phyloP scores from a whole-genome alignment of 306 rosid genomes.

The Canavalia ensiformis region DNA sequence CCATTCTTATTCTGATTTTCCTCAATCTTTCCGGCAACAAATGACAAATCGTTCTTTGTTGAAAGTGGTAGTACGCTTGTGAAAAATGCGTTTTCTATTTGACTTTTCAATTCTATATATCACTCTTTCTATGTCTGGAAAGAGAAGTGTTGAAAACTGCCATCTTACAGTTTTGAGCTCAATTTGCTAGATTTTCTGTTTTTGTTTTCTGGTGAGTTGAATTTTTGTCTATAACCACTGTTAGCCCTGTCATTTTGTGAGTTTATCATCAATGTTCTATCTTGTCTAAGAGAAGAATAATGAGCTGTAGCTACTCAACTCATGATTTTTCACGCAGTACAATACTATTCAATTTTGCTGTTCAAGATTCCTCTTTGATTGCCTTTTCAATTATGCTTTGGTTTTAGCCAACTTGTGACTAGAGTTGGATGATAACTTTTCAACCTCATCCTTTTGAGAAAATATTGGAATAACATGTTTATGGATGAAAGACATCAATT shows the following conservation, averaged over 20 bases:
- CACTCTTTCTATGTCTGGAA: neutral
- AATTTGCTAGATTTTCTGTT: neutral
- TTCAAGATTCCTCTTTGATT: neutral
- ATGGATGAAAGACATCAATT: neutral
- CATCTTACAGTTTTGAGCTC: neutral
- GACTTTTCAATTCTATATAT: constrained; percentile 16
- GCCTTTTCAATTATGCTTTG: constrained; percentile 1
- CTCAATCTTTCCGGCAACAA: neutral
- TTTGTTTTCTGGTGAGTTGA: constrained; percentile 23
- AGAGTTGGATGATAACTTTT: constrained; percentile 14
- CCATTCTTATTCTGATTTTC: neutral
- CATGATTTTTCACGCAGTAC: neutral
- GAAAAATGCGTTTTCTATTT: constrained; percentile 24
- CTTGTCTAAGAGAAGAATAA: neutral
- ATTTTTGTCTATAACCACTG: neutral
- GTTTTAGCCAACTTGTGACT: neutral
- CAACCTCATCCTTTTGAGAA: neutral
- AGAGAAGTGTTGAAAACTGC: neutral
- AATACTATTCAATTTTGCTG: neutral
- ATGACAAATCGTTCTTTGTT: neutral
- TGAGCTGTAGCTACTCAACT: neutral
- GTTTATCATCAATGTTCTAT: constrained; percentile 15
- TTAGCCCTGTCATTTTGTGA: constrained; percentile 1
- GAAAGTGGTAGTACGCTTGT: neutral
- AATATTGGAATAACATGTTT: constrained; percentile 4